phyloP scores from a whole-genome alignment of 371 early-diverging fungal genomes.

The Lichtheimia corymbifera region DNA sequence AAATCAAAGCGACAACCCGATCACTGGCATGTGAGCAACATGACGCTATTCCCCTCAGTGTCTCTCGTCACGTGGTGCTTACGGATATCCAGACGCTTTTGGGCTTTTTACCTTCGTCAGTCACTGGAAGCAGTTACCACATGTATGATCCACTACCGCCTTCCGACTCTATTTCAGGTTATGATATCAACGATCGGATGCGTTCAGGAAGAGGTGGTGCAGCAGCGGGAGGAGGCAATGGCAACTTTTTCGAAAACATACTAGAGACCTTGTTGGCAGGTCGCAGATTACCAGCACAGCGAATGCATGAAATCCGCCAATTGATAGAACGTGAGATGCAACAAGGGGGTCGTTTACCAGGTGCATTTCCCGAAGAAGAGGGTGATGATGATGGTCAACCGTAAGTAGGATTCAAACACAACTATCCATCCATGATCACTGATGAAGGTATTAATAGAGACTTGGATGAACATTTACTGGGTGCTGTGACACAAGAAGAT shows the following conservation, averaged over 20 bases:
- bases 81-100: conserved; percentile 62
- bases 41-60: conserved; percentile 52
- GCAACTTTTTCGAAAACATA: conserved; percentile 16
- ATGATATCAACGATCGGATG: conserved; percentile 37
- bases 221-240: conserved; percentile 19
- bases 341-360: conserved; percentile 25
- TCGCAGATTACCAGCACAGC: conserved; percentile 11
- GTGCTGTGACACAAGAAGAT: conserved; percentile 26
- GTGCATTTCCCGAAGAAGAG: conserved; percentile 1
- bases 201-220: conserved; percentile 9
- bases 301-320: conserved; percentile 11
- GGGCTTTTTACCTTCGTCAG: conserved; percentile 54
- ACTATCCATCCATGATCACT: neutral
- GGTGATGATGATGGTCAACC: neutral
- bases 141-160: conserved; percentile 84
- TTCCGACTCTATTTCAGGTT: conserved; percentile 49
- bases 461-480: conserved; percentile 15
- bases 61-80: conserved; percentile 75
- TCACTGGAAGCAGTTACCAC: conserved; percentile 57
- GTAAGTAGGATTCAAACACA: no score
- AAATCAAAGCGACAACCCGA: conserved; percentile 14
- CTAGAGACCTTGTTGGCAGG: conserved; percentile 22
- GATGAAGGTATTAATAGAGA: no score
- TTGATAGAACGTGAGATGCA: conserved; percentile 16
- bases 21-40: conserved; percentile 20